Evolutionary conservation across 2,329 filamentous ascomycete genomes (phyloP).

Genomic region (Nemania diffusa): DNA sequence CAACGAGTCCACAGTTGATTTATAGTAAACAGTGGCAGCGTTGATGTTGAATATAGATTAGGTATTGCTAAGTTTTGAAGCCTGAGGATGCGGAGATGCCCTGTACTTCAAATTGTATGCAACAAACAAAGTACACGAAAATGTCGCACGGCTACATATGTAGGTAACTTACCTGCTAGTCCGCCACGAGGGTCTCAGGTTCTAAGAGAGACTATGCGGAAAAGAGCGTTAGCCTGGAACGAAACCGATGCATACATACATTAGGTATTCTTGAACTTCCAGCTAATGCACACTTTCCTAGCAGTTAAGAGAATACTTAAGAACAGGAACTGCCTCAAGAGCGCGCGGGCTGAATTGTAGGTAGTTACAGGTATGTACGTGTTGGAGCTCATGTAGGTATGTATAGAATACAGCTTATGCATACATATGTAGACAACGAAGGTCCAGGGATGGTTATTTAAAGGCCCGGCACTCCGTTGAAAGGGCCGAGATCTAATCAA

Average conservation of each 20-base stretch:
- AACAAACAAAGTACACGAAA: slow-evolving; percentile 21
- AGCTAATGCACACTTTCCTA: background rate
- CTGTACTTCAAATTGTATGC: no score
- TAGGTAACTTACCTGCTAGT: no score
- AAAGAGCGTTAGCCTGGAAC: slow-evolving; percentile 29
- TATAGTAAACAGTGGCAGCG: slow-evolving; percentile 10
- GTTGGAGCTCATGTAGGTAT: no score
- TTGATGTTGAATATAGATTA: slow-evolving; percentile 14
- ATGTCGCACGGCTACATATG: slow-evolving; percentile 36
- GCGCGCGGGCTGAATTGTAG: background rate
- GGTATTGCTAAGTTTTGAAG: background rate
- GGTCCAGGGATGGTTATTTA: slow-evolving; percentile 13
- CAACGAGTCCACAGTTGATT: slow-evolving; percentile 6
- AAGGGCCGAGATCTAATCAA: slow-evolving; percentile 32
- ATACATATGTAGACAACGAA: no score
- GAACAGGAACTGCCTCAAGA: slow-evolving; percentile 32
- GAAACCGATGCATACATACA: slow-evolving; percentile 20
- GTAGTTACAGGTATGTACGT: no score
- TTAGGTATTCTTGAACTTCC: background rate
- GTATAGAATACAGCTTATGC: slow-evolving; percentile 16
- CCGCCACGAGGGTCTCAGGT: slow-evolving; percentile 23
- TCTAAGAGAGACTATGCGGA: slow-evolving; percentile 15
- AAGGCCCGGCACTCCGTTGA: slow-evolving; percentile 33
- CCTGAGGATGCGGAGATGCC: no score
- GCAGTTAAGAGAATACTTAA: slow-evolving; percentile 14